phyloP scores from a whole-genome alignment of 192 early-diverging fungal species.

The Backusella psychrophila region DNA sequence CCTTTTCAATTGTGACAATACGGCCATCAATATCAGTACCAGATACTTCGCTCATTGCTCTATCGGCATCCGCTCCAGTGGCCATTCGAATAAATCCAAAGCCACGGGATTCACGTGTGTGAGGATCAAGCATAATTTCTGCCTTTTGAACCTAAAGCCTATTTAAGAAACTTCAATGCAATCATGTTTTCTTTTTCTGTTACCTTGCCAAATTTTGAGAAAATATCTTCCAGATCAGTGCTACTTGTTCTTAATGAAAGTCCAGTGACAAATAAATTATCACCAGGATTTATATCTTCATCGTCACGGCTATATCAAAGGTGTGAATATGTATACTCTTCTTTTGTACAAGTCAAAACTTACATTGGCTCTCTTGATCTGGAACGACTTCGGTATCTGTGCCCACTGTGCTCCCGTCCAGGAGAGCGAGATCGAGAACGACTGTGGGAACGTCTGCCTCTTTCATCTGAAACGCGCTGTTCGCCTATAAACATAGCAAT shows the following conservation, averaged over 20 bases:
- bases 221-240: conserved; percentile 65
- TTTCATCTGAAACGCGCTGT: conserved; percentile 29
- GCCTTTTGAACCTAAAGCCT: conserved; percentile 56
- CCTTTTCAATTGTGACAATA: conserved; percentile 77
- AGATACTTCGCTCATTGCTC: conserved; percentile 64
- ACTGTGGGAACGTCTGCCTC: conserved; percentile 27
- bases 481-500: background rate
- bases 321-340: background rate
- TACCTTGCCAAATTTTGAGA: conserved; percentile 74
- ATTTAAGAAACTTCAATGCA: background rate
- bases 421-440: conserved; percentile 36
- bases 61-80: conserved; percentile 62
- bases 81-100: conserved; percentile 86
- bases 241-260: conserved; percentile 58
- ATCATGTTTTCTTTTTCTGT: background rate
- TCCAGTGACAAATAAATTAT: conserved; percentile 77
- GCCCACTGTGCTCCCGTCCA: conserved; percentile 23
- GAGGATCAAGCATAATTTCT: conserved; percentile 78
- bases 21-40: conserved; percentile 79
- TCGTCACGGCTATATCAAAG: conserved; percentile 12
- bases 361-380: conserved; percentile 24
- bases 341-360: background rate
- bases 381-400: conserved; percentile 36
- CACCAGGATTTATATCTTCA: conserved; percentile 54
- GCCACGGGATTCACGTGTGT: conserved; percentile 78